phyloP scores from a whole-genome alignment of 2,329 filamentous ascomycete genomes.

The Hypoxylon sp. region DNA sequence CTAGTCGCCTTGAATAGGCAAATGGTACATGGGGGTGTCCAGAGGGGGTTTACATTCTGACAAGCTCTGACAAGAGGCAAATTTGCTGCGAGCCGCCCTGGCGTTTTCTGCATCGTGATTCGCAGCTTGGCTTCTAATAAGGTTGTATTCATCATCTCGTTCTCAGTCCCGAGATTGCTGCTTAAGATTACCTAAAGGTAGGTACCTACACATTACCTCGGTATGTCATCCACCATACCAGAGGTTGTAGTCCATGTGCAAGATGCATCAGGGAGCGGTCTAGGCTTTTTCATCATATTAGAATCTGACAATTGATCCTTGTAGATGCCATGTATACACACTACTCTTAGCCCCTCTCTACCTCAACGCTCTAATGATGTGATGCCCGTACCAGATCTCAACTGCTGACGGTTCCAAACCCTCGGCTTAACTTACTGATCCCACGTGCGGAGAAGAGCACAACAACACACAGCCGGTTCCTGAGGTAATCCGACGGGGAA shows the following conservation, averaged over 20 bases:
- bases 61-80: neutral
- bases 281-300: conserved; percentile 20
- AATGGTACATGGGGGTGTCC: neutral
- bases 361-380: conserved; percentile 19
- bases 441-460: conserved; percentile 2
- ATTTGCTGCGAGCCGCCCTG: neutral
- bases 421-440: conserved; percentile 10
- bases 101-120: conserved; percentile 9
- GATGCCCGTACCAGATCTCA: conserved; percentile 6
- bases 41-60: neutral
- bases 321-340: neutral
- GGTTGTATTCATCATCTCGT: conserved; percentile 16
- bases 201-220: neutral
- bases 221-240: neutral
- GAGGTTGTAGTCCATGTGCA: neutral
- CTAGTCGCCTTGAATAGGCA: neutral
- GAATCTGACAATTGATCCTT: conserved; percentile 20
- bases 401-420: neutral
- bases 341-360: neutral
- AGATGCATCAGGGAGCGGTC: conserved; percentile 1
- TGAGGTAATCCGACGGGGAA: conserved; percentile 1
- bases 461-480: neutral
- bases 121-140: neutral
- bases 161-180: neutral
- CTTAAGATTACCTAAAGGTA: conserved; percentile 3